A percentile compares a stretch with the other conserved stretches of the same genome.
These are phyloP conservation scores for Podaxis rugospora DNA, from an alignment of 768 basidiomycete species.

Conservation along the genomic window DNA sequence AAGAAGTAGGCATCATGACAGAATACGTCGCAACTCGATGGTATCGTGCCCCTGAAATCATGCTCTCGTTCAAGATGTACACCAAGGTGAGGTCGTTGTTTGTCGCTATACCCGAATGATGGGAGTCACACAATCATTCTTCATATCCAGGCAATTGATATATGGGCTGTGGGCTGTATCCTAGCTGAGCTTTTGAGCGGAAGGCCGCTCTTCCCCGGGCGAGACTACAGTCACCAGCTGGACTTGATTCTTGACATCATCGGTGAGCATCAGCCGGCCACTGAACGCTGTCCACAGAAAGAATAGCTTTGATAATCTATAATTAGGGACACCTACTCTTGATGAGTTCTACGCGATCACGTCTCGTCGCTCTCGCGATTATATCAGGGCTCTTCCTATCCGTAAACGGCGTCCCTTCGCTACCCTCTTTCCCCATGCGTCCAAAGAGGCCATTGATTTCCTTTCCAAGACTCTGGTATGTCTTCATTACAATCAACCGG, in stretches of 20 bases:
- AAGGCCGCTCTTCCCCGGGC: conserved; percentile 83
- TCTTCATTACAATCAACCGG: conserved; percentile 16
- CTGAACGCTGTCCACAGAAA: background rate
- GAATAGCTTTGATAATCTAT: conserved; percentile 15
- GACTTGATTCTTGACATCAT: conserved; percentile 86
- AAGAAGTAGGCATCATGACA: conserved; percentile 68
- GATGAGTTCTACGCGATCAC: conserved; percentile 93
- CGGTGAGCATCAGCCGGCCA: conserved; percentile 34
- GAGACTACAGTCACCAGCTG: conserved; percentile 85
- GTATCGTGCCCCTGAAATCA: conserved; percentile 94
- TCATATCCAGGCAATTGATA: conserved; percentile 47
- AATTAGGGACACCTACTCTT: conserved; percentile 69
- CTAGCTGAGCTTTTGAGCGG: conserved; percentile 80
- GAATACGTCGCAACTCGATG: conserved; percentile 90
- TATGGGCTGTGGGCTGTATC: conserved; percentile 75
- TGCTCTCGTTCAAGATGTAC: conserved; percentile 91
- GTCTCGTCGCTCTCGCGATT: conserved; percentile 78
- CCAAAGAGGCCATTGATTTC: conserved; percentile 68
- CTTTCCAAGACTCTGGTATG: conserved; percentile 64
- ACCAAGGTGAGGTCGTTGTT: conserved; percentile 46
- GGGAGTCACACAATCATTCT: conserved; percentile 7
- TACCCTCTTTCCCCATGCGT: conserved; percentile 74
- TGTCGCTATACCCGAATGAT: conserved; percentile 1
- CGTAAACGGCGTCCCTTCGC: conserved; percentile 69
- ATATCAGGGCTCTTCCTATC: conserved; percentile 83